Percentiles rank a stretch among this genome's conserved stretches.
Conservation (phyloP, 495 filamentous ascomycete species). For the Neohortaea acidophila region DNA sequence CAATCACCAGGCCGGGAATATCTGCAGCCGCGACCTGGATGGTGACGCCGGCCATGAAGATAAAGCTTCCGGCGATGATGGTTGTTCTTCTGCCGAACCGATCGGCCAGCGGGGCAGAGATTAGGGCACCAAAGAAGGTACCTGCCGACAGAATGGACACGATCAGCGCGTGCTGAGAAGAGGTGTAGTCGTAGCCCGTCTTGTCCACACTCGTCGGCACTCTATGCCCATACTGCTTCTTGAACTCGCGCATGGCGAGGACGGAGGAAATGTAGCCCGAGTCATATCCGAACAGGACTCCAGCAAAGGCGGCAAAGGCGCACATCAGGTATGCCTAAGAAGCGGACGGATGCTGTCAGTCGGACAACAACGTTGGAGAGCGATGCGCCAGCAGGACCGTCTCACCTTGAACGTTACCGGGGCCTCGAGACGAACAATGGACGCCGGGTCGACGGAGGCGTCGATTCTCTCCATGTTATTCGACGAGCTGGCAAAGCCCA, state of each 20-base stretch:
- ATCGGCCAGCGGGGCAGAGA: conserved; percentile 56
- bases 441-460: not conserved
- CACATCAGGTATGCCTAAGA: conserved; percentile 47
- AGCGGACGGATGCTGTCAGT: not conserved
- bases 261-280: conserved; percentile 52
- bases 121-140: conserved; percentile 61
- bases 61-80: conserved; percentile 46
- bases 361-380: not conserved
- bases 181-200: conserved; percentile 28
- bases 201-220: conserved; percentile 19
- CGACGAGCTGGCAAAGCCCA: not conserved
- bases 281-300: conserved; percentile 33
- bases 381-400: too few species aligned
- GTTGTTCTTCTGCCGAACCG: conserved; percentile 52
- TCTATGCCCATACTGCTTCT: conserved; percentile 27
- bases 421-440: conserved; percentile 34
- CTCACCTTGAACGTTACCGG: conserved; percentile 39
- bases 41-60: conserved; percentile 50
- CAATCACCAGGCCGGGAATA: conserved; percentile 45
- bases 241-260: conserved; percentile 39
- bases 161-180: conserved; percentile 44
- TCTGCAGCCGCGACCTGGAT: conserved; percentile 41
- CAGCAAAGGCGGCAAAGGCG: conserved; percentile 53
- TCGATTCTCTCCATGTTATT: not conserved
- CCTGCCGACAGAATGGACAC: conserved; percentile 60